These are phyloP conservation scores for Phenoliferia sp. DNA, from an alignment of 1,284 basidiomycete species.

Conservation along the genomic window DNA sequence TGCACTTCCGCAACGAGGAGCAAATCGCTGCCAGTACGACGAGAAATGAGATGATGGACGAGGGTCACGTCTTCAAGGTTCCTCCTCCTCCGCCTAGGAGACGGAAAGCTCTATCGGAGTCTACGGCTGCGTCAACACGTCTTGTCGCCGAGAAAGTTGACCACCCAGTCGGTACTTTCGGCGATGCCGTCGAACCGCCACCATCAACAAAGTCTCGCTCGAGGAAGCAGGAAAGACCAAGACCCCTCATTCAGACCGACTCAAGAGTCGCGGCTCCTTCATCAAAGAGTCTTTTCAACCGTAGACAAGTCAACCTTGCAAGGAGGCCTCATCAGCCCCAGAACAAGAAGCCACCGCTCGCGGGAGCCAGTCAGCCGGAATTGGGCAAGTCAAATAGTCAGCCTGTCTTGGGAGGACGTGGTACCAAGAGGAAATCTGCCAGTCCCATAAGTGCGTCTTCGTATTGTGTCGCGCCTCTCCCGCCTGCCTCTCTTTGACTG, in stretches of 20 bases:
- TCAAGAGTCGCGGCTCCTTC: not conserved
- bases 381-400: not conserved
- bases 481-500: not conserved
- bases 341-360: constrained; percentile 4
- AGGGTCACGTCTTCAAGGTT: constrained; percentile 25
- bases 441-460: constrained; percentile 22
- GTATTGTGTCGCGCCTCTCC: not conserved
- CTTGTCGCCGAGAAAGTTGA: not conserved
- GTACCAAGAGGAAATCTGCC: constrained; percentile 18
- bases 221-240: constrained; percentile 25
- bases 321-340: constrained; percentile 2
- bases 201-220: not conserved
- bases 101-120: not conserved
- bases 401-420: not conserved
- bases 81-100: constrained; percentile 4
- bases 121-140: too few species aligned
- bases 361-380: not conserved
- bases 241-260: constrained; percentile 13
- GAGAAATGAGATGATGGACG: too few species aligned
- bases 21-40: too few species aligned
- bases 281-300: constrained; percentile 7
- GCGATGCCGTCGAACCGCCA: not conserved
- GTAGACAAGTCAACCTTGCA: constrained; percentile 21
- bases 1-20: not conserved
- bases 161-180: too few species aligned